phyloP scores from a whole-genome alignment of 768 basidiomycete genomes.

The Postia placenta region DNA sequence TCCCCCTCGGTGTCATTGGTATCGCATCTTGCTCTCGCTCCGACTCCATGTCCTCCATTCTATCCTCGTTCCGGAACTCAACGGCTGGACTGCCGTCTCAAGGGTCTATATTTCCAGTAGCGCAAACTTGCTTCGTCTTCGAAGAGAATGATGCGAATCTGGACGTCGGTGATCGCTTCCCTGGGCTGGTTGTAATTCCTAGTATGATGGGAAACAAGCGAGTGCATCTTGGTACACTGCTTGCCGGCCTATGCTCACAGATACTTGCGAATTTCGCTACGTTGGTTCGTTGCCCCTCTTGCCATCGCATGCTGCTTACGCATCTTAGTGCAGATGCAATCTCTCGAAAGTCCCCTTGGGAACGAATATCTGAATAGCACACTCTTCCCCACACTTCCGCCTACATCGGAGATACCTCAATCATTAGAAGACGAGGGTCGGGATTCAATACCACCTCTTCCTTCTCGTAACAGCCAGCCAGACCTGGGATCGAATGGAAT shows the following conservation, averaged over 20 bases:
- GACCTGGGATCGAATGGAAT: conserved; percentile 35
- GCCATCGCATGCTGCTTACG: background rate
- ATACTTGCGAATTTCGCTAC: conserved; percentile 82
- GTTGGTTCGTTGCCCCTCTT: conserved; percentile 48
- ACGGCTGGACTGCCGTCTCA: conserved; percentile 63
- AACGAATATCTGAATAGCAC: conserved; percentile 79
- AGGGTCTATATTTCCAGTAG: conserved; percentile 67
- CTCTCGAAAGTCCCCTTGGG: conserved; percentile 76
- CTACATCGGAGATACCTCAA: conserved; percentile 53
- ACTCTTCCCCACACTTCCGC: conserved; percentile 57
- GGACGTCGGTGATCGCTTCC: conserved; percentile 48
- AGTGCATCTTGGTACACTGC: conserved; percentile 78
- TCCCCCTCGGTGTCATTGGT: conserved; percentile 85
- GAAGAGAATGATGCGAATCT: conserved; percentile 60
- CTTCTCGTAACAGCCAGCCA: conserved; percentile 49
- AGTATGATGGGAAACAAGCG: conserved; percentile 84
- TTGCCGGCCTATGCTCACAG: conserved; percentile 86
- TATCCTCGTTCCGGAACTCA: conserved; percentile 59
- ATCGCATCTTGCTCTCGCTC: conserved; percentile 64
- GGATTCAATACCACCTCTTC: conserved; percentile 40
- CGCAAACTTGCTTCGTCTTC: conserved; percentile 81
- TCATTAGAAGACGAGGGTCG: conserved; percentile 42
- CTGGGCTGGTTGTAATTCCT: conserved; percentile 74
- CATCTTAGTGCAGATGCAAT: conserved; percentile 48
- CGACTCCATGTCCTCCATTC: conserved; percentile 45